phyloP scores from a whole-genome alignment of 805 yeast genomes.

The Candida takata region DNA sequence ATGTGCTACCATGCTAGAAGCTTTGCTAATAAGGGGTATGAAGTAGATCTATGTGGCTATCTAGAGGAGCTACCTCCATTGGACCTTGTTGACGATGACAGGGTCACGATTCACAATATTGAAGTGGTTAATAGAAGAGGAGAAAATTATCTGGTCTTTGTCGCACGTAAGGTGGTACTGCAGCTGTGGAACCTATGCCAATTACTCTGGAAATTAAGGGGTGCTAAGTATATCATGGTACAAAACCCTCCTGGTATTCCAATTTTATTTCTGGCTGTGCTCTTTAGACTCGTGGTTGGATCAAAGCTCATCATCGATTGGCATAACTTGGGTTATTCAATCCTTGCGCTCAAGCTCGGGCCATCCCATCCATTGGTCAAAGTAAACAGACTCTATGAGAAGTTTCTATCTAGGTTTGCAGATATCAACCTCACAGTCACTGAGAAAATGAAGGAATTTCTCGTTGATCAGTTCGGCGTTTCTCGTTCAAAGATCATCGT shows the following conservation, averaged over 20 bases:
- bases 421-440: conserved; percentile 78
- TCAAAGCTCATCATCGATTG: conserved; percentile 79
- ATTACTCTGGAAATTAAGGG: conserved; percentile 47
- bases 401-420: conserved; percentile 52
- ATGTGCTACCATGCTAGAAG: conserved; percentile 87
- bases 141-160: conserved; percentile 54
- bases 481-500: conserved; percentile 44
- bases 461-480: conserved; percentile 50
- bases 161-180: conserved; percentile 44
- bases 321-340: conserved; percentile 91
- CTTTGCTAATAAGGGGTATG: conserved; percentile 58
- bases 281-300: conserved; percentile 46
- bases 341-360: conserved; percentile 57
- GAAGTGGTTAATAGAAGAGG: conserved; percentile 29
- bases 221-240: conserved; percentile 62
- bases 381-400: conserved; percentile 57
- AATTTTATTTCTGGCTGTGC: conserved; percentile 53
- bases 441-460: conserved; percentile 55
- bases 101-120: conserved; percentile 45
- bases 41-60: conserved; percentile 84
- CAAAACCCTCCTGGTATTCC: conserved; percentile 96
- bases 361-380: conserved; percentile 53
- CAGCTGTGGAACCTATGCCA: conserved; percentile 45
- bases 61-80: conserved; percentile 48
- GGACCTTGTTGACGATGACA: conserved; percentile 42